Conservation (phyloP, 345 rosid genomes). For the Linum lewisii region DNA sequence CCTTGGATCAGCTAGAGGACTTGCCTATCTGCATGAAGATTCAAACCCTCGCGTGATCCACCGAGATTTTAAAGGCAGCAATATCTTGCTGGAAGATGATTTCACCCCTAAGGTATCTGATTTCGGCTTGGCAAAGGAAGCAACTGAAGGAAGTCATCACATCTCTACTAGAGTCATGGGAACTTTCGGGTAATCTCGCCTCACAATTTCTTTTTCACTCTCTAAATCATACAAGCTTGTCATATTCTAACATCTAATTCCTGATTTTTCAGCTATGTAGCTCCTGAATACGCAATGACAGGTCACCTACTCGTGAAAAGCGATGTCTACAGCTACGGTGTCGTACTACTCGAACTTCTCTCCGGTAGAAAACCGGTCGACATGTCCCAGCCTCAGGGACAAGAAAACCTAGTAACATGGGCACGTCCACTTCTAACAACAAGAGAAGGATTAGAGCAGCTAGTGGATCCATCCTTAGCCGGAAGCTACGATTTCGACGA, state of each 20-base stretch:
- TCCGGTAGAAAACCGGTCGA: constrained; percentile 96
- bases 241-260: constrained; percentile 1
- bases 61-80: constrained; percentile 97
- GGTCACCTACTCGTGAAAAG: constrained; percentile 98
- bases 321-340: constrained; percentile 97
- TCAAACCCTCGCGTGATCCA: constrained; percentile 97
- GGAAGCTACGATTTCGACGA: constrained; percentile 75
- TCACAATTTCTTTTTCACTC: background rate
- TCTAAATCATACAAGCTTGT: background rate
- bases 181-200: constrained; percentile 72
- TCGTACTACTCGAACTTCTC: constrained; percentile 95
- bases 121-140: constrained; percentile 99
- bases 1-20: constrained; percentile 97
- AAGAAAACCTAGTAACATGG: constrained; percentile 97
- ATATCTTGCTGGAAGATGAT: constrained; percentile 76
- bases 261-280: constrained; percentile 68
- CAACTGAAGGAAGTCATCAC: constrained; percentile 97
- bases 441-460: constrained; percentile 76
- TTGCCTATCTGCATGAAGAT: constrained; percentile 99
- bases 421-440: constrained; percentile 79
- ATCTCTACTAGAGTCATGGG: constrained; percentile 99
- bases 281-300: constrained; percentile 99
- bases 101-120: constrained; percentile 97
- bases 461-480: constrained; percentile 74
- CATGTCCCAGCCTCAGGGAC: constrained; percentile 96